Conservation (phyloP, 2,329 filamentous ascomycete species). For the Hortaea werneckii region DNA sequence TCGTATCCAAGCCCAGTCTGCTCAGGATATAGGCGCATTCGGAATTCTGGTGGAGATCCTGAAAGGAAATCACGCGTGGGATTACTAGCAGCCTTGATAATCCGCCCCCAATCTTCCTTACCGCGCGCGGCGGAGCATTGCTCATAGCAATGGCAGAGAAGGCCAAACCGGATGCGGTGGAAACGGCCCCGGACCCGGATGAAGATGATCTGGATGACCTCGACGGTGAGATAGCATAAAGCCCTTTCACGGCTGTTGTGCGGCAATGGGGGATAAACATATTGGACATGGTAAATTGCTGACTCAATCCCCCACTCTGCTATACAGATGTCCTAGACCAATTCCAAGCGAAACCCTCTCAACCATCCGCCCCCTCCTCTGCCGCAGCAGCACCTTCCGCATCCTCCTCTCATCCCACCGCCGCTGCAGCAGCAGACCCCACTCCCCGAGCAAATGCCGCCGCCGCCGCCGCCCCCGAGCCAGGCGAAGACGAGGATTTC, state of each 20-base stretch:
- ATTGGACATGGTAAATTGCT: background rate
- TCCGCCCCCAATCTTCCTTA: no score
- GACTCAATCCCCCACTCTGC: background rate
- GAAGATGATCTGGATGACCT: slow-evolving; percentile 88
- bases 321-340: slow-evolving; percentile 77
- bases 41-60: no score
- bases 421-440: slow-evolving; percentile 16
- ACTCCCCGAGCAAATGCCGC: background rate
- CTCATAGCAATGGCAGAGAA: background rate
- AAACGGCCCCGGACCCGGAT: slow-evolving; percentile 63
- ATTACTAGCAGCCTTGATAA: no score
- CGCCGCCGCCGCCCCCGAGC: background rate
- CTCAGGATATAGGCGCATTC: no score
- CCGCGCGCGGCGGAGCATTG: no score
- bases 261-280: background rate
- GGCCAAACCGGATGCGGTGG: slow-evolving; percentile 5
- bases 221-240: slow-evolving; percentile 50
- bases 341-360: slow-evolving; percentile 51
- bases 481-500: slow-evolving; percentile 57
- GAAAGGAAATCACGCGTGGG: no score
- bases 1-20: no score
- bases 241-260: no score
- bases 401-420: slow-evolving; percentile 11
- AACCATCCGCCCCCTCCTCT: slow-evolving; percentile 15
- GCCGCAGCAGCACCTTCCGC: slow-evolving; percentile 25